These are phyloP conservation scores for Paratrypanosoma confusum DNA, from an alignment of 208 protist genomes.

Conservation along the genomic window DNA sequence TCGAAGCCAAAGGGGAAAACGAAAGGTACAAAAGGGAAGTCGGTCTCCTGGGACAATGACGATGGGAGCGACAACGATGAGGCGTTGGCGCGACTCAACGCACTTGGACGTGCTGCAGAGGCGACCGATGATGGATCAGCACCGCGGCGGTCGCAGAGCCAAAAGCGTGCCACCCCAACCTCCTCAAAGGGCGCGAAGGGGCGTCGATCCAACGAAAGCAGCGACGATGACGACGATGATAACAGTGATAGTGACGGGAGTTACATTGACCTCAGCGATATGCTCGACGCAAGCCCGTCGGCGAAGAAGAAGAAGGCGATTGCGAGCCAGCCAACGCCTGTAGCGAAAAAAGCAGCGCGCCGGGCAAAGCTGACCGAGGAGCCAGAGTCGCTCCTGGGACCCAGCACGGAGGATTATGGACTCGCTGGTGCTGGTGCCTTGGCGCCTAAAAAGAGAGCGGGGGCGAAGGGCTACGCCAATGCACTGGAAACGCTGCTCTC, in stretches of 20 bases:
- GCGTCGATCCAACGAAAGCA: slow-evolving; percentile 1
- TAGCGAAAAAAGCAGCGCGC: slow-evolving; percentile 7
- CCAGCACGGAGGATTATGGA: too few relatives aligned
- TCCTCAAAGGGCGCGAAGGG: slow-evolving; percentile 1
- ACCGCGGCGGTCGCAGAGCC: too few relatives aligned
- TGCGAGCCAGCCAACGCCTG: slow-evolving; percentile 8
- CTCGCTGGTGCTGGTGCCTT: slow-evolving; percentile 9
- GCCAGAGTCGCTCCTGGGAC: slow-evolving; percentile 39
- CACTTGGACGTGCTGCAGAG: slow-evolving; percentile 29
- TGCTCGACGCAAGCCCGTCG: slow-evolving; percentile 47
- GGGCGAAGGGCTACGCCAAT: too few relatives aligned
- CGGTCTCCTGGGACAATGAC: neutral
- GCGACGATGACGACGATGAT: slow-evolving; percentile 25
- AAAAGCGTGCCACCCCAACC: too few relatives aligned
- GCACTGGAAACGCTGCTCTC: too few relatives aligned
- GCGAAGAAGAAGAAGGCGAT: neutral
- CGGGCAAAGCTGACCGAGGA: slow-evolving; percentile 15
- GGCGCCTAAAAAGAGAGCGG: too few relatives aligned
- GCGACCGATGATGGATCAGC: too few relatives aligned
- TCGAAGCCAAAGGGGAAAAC: slow-evolving; percentile 15
- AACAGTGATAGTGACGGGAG: slow-evolving; percentile 53
- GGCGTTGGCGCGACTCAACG: slow-evolving; percentile 25
- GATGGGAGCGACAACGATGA: slow-evolving; percentile 27
- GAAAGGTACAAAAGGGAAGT: slow-evolving; percentile 2
- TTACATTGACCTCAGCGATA: slow-evolving; percentile 76